Base-by-base conservation (phyloP, 2,329 filamentous ascomycete species). In the Aspergillus sp. region DNA sequence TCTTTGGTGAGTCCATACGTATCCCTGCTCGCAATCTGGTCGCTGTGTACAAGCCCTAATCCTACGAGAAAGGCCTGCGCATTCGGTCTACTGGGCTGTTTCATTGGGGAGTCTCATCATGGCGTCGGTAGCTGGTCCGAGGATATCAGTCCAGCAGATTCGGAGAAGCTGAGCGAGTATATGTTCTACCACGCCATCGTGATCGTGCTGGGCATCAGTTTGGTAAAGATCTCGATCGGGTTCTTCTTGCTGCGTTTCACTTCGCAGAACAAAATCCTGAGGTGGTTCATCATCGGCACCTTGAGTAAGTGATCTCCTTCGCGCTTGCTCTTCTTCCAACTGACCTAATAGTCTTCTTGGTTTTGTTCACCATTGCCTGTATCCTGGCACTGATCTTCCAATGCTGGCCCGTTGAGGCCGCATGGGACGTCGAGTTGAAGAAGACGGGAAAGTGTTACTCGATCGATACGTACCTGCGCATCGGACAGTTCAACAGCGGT, bases 171-270 rank as follows among this genome's bases (percentile, higher is more conserved):
- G 54, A 63, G 71, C 1, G 78, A 80, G 49, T 76, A 78, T 46
- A 72, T 75, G 26, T 83, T 78, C 63, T 75, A 78, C 52, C 79
- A 84, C 60, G 77, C 78, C 7, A 69, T 85, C 52, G 69, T 82
- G 49, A 73, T 80, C 22, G 78, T 82, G 65, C 63, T 79, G 6
- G 81, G 76, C 2, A 75, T 80, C 26, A 77, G 75, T 32, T 49
- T 76, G 9, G 75, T 78, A 49, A 81, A 81, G 58, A 60, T 80
- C 2, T 72, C 78, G 0, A 72, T 80, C 1, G 78, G 76, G 0
- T 69, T 72, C 6, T 77, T 77, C 2, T 55, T 81, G 1, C 52
- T 79, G 16, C 72, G 78, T 0, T 78, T 80, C n/a, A 73, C 78
- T 14, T 42, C 36, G 14, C 36, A 42, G 36, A 42, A 42, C 16